Evolutionary conservation across 1,139 yeast species (phyloP), one percentile per base, ranked within the genome.

Genomic region (Nematodospora anomalae): DNA sequence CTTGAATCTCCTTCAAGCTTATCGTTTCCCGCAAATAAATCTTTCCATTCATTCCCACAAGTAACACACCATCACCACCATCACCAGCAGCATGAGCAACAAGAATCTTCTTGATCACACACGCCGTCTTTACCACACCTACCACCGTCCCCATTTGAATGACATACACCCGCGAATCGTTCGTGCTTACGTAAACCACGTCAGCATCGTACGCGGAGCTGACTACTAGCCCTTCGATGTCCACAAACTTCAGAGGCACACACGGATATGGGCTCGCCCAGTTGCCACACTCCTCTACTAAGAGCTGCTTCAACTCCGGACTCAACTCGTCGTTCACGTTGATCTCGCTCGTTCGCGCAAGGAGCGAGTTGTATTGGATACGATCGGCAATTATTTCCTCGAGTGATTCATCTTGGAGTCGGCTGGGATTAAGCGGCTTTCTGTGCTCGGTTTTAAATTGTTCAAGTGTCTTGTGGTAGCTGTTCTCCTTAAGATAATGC

Each of bases 331-430:
- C 37, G 16, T 39, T 32, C 6, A 31, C 33, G 27, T 36, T 28
- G 14, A 33, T 27, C 4, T 38, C 30, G 9, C 36, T 24, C 3
- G 47, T 28, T 6, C 43, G 32, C n/a, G 41, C 43, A n/a, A 45
- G 43, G 1, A 55, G 22, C 13, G 50, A 40, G 26, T 62, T 52
- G 53, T 52, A 71, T 62, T 46, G 64, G 51, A 47, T 50, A 36
- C 87, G 58, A 46, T 82, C 89, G 1, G 58, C 47, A 5, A 82
- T 53, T 6, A 82, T 76, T 1, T 69, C 68, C 30, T 67, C 69
- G 22, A 83, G 55, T 1, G 74, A 55, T 44, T 81, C 88, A 31
- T 66, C 47, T 2, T 40, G 30, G 9, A 51, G 40, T 7, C 46
- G 32, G 4, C 41, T 28, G 2, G 57, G 44, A 10, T 49, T 49